Base-by-base conservation (phyloP, 2,329 filamentous ascomycete species). In the Talaromyces sp. region DNA sequence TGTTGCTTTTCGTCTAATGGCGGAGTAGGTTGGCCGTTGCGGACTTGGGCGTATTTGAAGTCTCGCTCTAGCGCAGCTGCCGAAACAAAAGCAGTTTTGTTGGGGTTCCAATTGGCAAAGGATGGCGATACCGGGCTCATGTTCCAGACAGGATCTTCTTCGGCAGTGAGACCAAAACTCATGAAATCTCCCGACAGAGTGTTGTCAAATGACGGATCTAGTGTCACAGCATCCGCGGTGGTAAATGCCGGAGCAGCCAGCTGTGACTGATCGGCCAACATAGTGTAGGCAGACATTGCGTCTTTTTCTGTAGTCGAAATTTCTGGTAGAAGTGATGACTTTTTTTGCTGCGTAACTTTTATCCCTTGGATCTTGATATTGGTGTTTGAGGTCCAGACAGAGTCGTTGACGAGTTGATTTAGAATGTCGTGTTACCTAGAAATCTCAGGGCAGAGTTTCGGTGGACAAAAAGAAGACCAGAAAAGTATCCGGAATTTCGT, bases 11-110 rank as follows among this genome's bases (percentile, higher is more conserved):
- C 76, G 9, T 74, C 72, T 27, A 72, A 74, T 0, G 76, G 76
- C 3, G 76, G 76, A 2, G 76, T 78, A 9, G 75, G 75, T 39
- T 78, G 76, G 19, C 76, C 76, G 62, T 78, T 76, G 47, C 74
- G 72, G n/a, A 78, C 73, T n/a, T 73, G 75, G 27, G 74, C 54
- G 61, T 75, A 73, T 60, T 74, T 76, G 14, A 75, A 67, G 52
- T 74, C 73, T 47, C 72, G 72, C 49, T 74, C 73, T 22, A 76
- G 60, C 4, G 67, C 67, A 13, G 73, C 68, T 56, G 67, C 69
- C n/a, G 70, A 62, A 27, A 60, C 57, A 57, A 75, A 74, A 14
- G 67, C 74, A 16, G 65, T 45, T 59, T 72, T 73, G 33, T 72
- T 73, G 31, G 63, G 35, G 43, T 74, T 70, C 73, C 73, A 76